Base-by-base conservation (phyloP, 257 asterid species). In the Nicotiana attenuata region DNA sequence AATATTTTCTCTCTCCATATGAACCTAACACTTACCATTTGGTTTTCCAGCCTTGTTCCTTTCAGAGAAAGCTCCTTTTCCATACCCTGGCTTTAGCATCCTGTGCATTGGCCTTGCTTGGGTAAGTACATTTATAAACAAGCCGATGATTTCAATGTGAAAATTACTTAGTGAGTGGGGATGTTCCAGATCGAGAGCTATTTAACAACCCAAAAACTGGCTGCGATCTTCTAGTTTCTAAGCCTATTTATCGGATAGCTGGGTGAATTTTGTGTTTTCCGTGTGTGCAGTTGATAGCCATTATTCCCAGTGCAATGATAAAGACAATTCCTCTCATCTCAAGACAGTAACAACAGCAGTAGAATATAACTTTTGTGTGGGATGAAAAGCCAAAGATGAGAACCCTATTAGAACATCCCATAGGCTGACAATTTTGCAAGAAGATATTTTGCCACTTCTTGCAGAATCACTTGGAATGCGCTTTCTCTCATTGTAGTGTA, bases 41-140 rank as follows among this genome's bases (percentile, higher is more conserved):
- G 61, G 11, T 57, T 55, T 73, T 55, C 24, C 84, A 82, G 86
- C 88, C 55, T 31, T 85, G 31, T 85, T 85, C 14, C 82, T 82
- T 75, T 85, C 84, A 1, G 86, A 73, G 10, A 33, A 65, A 14
- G 80, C 86, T 57, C 86, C 81, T 8, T 76, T 85, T n/a, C 31
- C 69, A 38, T 85, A 69, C 75, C 81, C 79, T 20, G 86, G 86
- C 7, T 85, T 85, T 82, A 82, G 85, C 56, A 82, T 82, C 64
- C 29, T 82, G 26, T 85, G 88, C 55, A 63, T 82, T 71, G 88
- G 84, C 60, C 66, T 85, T 66, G 66, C 87, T 50, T 85, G 83
- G 83, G 87, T 85, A 79, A 82, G 81, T 22, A 38, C 19, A 60
- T 60, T 13, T 20, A 22, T 22, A 26, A 20, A 11, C 3, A 19